Percentiles rank a stretch among this genome's conserved stretches.
These are phyloP conservation scores for Cutaneotrichosporon sp. DNA, from an alignment of 1,284 basidiomycete genomes.

Conservation along the genomic window DNA sequence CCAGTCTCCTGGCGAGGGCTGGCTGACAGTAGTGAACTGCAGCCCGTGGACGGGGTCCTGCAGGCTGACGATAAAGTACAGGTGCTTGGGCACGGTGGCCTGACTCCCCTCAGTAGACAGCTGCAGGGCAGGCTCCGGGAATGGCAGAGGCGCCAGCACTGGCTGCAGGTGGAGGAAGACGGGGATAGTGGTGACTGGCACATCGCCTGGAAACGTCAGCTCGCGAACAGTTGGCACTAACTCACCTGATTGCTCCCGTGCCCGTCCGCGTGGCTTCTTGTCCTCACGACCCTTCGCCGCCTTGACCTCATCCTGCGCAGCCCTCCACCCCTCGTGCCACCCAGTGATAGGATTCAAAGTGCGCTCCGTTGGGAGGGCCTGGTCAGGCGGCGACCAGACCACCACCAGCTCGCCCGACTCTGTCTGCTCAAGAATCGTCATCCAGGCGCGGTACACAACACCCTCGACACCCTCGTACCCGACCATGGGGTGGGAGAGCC, in stretches of 20 bases:
- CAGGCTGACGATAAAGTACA: constrained; percentile 82
- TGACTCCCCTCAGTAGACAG: constrained; percentile 21
- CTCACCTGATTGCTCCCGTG: constrained; percentile 28
- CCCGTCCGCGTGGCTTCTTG: constrained; percentile 36
- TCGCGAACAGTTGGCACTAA: not conserved
- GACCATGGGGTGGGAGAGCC: constrained; percentile 92
- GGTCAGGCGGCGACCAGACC: constrained; percentile 64
- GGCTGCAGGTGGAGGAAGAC: constrained; percentile 94
- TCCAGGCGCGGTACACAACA: constrained; percentile 80
- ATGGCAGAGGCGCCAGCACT: constrained; percentile 64
- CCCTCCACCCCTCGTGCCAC: constrained; percentile 75
- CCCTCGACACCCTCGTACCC: constrained; percentile 94
- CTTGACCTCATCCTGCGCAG: constrained; percentile 60
- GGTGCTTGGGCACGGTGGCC: constrained; percentile 56
- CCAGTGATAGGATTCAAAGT: constrained; percentile 75
- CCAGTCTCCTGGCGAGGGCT: constrained; percentile 77
- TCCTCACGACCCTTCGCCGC: constrained; percentile 40
- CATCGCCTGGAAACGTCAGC: constrained; percentile 12
- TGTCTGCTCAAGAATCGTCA: constrained; percentile 85
- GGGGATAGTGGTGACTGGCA: constrained; percentile 82
- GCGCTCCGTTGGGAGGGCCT: constrained; percentile 59
- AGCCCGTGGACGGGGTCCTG: constrained; percentile 78
- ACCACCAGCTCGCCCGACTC: constrained; percentile 88
- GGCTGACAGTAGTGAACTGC: constrained; percentile 71
- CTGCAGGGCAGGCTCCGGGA: constrained; percentile 45